Evolutionary conservation across 2,329 filamentous ascomycete species (phyloP), one percentile per base, ranked within the genome.

Genomic region (Fusarium sp.): DNA sequence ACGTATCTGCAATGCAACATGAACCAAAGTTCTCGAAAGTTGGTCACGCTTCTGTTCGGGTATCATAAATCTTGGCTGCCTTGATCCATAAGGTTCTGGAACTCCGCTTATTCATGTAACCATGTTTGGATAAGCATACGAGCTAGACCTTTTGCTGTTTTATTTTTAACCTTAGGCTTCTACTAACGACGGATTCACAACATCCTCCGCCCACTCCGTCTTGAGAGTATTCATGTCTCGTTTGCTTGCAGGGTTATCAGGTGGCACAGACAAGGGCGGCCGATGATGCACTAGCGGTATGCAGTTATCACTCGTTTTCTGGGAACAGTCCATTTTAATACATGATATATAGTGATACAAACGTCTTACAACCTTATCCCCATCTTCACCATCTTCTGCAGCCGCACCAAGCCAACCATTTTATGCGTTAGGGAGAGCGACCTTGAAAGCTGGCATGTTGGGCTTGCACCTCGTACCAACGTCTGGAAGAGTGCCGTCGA

Each of bases 391-490:
- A 22, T 41, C 26, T 41, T 41, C 51, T 55, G 49, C 49, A 8
- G 33, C 11, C n/a, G 20, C 26, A n/a, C 35, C 24, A n/a, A 22
- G 7, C 24, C 1, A 41, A 18, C 4, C 14, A 18, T 13, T 31
- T 20, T 28, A 58, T 14, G 22, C 42, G 15, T 38, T 38, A 10
- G 31, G 42, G 18, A 51, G 35, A 15, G 54, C 70, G 22, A 67
- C 57, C 41, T 73, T 63, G 36, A 74, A 74, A 5, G 67, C 63
- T 24, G 44, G 33, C 71, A 58, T 52, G 6, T 75, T 61, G 3
- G 72, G 63, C 31, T 66, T 73, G 28, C 72, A 74, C 5, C 49
- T 49, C 5, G 63, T 48, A 9, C 69, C 72, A 12, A 72, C 59
- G 0, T 66, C n/a, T 3, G 72, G 72, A 11, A 74, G 39, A 22